Base-by-base conservation (phyloP, 495 filamentous ascomycete genomes). In the Talaromyces stipitatus region DNA sequence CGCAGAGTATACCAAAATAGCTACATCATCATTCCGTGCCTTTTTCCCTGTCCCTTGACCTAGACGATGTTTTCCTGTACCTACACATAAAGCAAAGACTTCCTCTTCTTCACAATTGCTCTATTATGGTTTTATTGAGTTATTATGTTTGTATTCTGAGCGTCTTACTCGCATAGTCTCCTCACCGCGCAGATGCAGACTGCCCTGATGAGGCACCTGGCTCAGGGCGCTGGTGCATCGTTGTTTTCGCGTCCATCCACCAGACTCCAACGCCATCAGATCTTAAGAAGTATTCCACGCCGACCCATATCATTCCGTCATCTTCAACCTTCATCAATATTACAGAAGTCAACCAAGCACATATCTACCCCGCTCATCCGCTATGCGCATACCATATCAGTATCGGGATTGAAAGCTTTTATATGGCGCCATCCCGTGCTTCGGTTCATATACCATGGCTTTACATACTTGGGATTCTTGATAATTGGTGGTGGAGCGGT, bases 391-490 rank as follows among this genome's bases (percentile, higher is more conserved):
- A 43, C 32, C 38, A 38, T 38, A 28, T 58, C 56, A 12, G 30
- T 38, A 30, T 58, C 56, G 4, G 47, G 29, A 12, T 22, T 33
- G 29, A 58, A 51, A 28, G 23, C 29, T 2, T 23, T 22, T 10
- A 52, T 58, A 18, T 45, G 47, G 46, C 48, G 56, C 14, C 20
- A 48, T 28, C 56, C 48, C 6, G 24, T 27, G 22, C 23, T 51
- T 10, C 30, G 48, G 23, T 32, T 20, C 10, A 20, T 58, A 1
- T 58, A 58, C 48, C 56, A 79, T 57, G 65, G 69, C 1, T 79
- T 85, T 55, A 72, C 79, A 23, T 82, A 76, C 61, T 73, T 78
- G 18, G 87, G 87, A 16, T 74, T 85, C 55, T 77, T 87, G 57
- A 74, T 83, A 27, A 52, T 85, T 27, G 71, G 79, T 38, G 66